Base-by-base conservation (phyloP, 116 monocot genomes). In the Trichopus zeylanicus region DNA sequence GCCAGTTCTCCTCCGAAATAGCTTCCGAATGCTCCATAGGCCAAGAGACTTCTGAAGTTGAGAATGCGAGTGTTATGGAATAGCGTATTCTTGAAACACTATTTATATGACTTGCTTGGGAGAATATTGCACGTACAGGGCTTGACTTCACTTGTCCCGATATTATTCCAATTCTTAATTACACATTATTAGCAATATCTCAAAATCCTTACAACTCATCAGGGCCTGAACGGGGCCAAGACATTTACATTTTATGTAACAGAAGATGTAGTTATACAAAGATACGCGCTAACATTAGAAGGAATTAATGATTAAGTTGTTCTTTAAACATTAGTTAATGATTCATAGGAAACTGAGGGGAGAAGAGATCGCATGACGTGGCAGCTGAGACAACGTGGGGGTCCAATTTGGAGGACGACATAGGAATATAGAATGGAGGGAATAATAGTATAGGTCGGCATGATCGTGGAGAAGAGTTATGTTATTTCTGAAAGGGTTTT, bases 1-100 rank as follows among this genome's bases (percentile, higher is more conserved):
- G 61, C 72, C 77, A 81, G 32, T 53, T 70, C 26, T 42, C 42
- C 42, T 16, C n/a, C 15, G 38, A 15, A 27, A 55, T 13, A 55
- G 55, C 55, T 29, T 25, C 20, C 8, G 7, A 24, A 8, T 25
- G 13, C 29, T 15, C 15, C 13, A 29, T 25, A 29, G 2, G 26
- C 13, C n/a, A 8, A 29, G 8, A 25, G 15, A 26, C 29, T 13
- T 13, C 4, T 13, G 55, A 13, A 25, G 24, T 25, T 28, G 34
- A 35, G 34, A 10, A 6, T 35, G 34, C 7, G 34, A 35, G 34
- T 35, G 34, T 35, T 6, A 35, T 5, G 10, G 34, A 35, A 35
- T 35, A 35, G 34, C 34, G 10, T 35, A 35, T 10, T 35, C 10
- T 35, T 35, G 7, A 35, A 6, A 35, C 10, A 35, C 7, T 6